Evolutionary conservation across 2,329 filamentous ascomycete species (phyloP).

Genomic region (Podosphaera xanthii): DNA sequence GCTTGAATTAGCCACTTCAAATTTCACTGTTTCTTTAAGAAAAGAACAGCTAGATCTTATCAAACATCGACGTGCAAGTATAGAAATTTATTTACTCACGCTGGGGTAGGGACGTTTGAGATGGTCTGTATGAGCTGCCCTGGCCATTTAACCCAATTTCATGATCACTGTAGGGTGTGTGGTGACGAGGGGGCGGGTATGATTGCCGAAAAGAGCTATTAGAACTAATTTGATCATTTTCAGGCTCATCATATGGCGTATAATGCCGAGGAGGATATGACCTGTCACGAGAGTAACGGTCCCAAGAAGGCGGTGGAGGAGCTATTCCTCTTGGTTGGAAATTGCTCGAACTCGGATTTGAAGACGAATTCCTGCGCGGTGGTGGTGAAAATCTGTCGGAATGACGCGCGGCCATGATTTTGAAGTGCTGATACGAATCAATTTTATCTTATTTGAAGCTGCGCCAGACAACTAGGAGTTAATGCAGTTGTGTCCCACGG

Average conservation of each 20-base stretch:
- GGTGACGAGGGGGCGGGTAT: background rate
- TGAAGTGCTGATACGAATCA: background rate
- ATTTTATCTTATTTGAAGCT: background rate
- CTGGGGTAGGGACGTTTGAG: background rate
- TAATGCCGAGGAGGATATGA: background rate
- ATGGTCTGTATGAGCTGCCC: background rate
- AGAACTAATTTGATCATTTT: background rate
- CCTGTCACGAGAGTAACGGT: background rate
- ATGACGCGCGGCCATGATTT: background rate
- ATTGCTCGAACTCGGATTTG: background rate
- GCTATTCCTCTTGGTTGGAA: background rate
- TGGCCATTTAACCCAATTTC: background rate
- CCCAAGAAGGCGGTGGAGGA: background rate
- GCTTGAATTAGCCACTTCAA: background rate
- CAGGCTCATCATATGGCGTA: background rate
- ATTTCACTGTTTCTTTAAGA: background rate
- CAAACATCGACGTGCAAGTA: background rate
- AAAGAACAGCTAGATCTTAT: background rate
- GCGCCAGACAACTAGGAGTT: background rate
- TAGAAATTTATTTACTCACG: background rate
- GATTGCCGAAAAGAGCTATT: background rate
- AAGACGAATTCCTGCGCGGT: background rate
- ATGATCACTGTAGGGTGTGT: background rate
- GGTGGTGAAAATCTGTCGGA: background rate
- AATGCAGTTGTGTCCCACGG: too few relatives aligned